phyloP scores from a whole-genome alignment of 78 protist species.

The Monocercomonoides exilis region DNA sequence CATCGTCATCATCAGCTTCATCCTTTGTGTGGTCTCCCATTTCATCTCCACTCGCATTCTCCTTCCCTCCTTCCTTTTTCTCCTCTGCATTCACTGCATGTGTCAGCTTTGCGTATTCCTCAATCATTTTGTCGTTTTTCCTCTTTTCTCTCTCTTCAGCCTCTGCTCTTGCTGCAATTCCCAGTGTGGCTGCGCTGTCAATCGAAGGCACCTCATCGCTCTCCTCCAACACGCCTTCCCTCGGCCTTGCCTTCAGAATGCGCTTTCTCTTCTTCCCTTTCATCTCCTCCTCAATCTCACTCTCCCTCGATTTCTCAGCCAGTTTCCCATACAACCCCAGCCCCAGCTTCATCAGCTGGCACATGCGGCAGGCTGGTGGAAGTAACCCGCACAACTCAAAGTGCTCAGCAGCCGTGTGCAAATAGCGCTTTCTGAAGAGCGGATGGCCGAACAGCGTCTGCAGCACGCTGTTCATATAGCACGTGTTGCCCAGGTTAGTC shows the following conservation, averaged over 20 bases:
- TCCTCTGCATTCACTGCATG: not conserved
- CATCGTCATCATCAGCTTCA: not conserved
- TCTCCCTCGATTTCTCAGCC: not conserved
- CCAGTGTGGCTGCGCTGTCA: not conserved
- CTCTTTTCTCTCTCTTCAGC: too few species aligned
- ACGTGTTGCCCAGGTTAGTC: constrained; percentile 22
- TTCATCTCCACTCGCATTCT: constrained; percentile 31
- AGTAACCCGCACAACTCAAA: not conserved
- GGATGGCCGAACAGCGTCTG: constrained; percentile 55
- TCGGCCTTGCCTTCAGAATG: not conserved
- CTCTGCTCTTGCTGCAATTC: too few species aligned
- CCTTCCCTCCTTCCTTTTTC: constrained; percentile 15
- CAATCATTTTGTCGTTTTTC: not conserved
- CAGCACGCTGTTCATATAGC: constrained; percentile 72
- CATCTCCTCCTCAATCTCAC: not conserved
- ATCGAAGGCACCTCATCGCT: not conserved
- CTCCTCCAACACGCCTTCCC: not conserved
- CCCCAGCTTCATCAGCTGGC: not conserved
- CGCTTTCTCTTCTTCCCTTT: not conserved
- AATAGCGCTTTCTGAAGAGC: constrained; percentile 17
- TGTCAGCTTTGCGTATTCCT: constrained; percentile 37
- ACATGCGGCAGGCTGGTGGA: not conserved
- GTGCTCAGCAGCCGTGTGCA: not conserved
- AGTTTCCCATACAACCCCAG: not conserved
- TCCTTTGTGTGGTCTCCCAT: not conserved